A percentile compares a stretch with the other conserved stretches of the same genome.
Evolutionary conservation across 768 basidiomycete species (phyloP).

Genomic region (Kockovaella imperatae): DNA sequence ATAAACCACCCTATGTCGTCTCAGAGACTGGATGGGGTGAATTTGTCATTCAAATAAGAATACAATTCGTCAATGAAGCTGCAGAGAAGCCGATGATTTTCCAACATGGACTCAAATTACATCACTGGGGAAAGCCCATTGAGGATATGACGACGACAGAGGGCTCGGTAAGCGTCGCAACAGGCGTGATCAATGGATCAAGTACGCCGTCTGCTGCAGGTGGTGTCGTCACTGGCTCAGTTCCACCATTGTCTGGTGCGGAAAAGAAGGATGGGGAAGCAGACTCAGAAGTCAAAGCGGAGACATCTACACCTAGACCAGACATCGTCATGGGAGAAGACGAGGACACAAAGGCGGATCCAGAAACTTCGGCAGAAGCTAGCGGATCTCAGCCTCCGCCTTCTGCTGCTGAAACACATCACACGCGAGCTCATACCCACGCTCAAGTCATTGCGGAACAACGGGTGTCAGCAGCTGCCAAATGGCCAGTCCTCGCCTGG

Average conservation of each 20-base stretch:
- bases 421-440: neutral
- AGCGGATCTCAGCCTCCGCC: neutral
- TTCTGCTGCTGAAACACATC: neutral
- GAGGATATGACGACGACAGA: conserved; percentile 6
- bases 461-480: conserved; percentile 18
- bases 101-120: conserved; percentile 91
- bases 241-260: neutral
- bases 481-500: conserved; percentile 72
- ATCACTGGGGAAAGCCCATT: conserved; percentile 43
- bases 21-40: conserved; percentile 99
- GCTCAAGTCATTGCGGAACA: neutral
- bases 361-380: neutral
- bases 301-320: neutral
- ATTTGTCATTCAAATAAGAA: conserved; percentile 88
- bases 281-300: neutral
- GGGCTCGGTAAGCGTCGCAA: neutral
- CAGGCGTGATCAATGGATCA: neutral
- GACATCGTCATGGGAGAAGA: neutral
- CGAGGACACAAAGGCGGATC: neutral
- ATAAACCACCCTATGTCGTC: conserved; percentile 88
- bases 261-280: neutral
- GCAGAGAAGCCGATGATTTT: conserved; percentile 81
- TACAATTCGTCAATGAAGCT: conserved; percentile 80
- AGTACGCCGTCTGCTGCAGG: neutral
- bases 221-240: neutral